Percentiles rank a stretch among this genome's conserved stretches.
These are phyloP conservation scores for Ramaria rubella DNA, from an alignment of 768 basidiomycete genomes.

Conservation along the genomic window DNA sequence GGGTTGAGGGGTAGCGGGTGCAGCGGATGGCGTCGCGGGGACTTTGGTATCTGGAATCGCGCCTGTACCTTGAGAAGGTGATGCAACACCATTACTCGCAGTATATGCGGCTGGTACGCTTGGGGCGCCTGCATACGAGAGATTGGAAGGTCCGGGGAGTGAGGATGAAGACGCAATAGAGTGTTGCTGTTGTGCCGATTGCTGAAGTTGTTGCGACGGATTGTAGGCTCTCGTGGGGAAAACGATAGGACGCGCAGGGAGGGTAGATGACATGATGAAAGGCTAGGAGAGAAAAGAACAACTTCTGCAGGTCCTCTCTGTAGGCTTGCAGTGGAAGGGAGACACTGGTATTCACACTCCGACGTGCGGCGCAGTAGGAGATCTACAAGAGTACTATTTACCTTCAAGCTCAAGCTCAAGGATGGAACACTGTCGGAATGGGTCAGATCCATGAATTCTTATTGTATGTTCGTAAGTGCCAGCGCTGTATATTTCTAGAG, in stretches of 20 bases:
- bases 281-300: too few relatives aligned
- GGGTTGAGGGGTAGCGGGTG: constrained; percentile 62
- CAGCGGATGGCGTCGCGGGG: constrained; percentile 39
- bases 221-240: constrained; percentile 10
- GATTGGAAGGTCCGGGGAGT: constrained; percentile 1
- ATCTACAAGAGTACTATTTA: too few relatives aligned
- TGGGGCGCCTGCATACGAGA: not conserved
- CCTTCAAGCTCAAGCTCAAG: too few relatives aligned
- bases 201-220: not conserved
- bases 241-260: constrained; percentile 10
- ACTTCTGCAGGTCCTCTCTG: too few relatives aligned
- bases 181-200: not conserved
- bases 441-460: too few relatives aligned
- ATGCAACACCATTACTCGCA: not conserved
- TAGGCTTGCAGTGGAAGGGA: too few relatives aligned
- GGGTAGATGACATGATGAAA: constrained; percentile 3
- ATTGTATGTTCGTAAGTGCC: too few relatives aligned
- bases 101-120: not conserved
- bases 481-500: too few relatives aligned
- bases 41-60: not conserved
- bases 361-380: too few relatives aligned
- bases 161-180: constrained; percentile 2
- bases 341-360: too few relatives aligned
- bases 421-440: too few relatives aligned
- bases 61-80: not conserved